Base-by-base conservation (phyloP, 2,329 filamentous ascomycete genomes). In the Fusarium concolor region DNA sequence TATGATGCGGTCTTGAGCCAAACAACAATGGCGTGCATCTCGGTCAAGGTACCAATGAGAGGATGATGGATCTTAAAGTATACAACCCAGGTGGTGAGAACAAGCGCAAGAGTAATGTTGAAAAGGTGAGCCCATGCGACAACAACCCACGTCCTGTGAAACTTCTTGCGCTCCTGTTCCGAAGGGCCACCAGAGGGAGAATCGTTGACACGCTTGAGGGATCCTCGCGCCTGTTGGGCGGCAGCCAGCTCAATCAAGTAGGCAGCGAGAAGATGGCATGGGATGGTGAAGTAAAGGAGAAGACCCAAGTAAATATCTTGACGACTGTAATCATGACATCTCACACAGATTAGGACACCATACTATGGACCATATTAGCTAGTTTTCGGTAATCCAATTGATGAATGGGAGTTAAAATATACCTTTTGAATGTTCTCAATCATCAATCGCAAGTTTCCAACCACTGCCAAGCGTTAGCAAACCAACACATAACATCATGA, bases 371-470 rank as follows among this genome's bases (percentile, higher is more conserved):
- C 24, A 7, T 51, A 47, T 74, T 44, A 72, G 63, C 42, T 22
- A 17, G 18, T 7, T 20, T 17, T 53, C 33, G 10, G 2, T 5
- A 17, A 22, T 2, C 10, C 8, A 38, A 54, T 39, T 38, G 31
- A 31, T 12, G 10, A 14, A 8, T 3, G 10, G n/a, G 18, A 15
- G 11, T 14, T 14, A 17, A 26, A n/a, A 4, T 24, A 64, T 76
- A 93, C 92, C 86, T 97, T 97, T 83, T 95, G 92, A 71, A 95
- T 93, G 77, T 99, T 99, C 80, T 98, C 96, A 76, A 99, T 94
- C 82, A 98, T 93, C 74, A 99, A 85, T 68, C 96, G 90, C 51
- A 99, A 81, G 77, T 99, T 99, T 74, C 94, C 96, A 49, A 95
- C 93, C 75, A 98, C 93, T 94, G 63, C 38, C 42, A 50, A 62